Evolutionary conservation across 148 eudicot species (phyloP).

Genomic region (Suaeda aralocaspica): DNA sequence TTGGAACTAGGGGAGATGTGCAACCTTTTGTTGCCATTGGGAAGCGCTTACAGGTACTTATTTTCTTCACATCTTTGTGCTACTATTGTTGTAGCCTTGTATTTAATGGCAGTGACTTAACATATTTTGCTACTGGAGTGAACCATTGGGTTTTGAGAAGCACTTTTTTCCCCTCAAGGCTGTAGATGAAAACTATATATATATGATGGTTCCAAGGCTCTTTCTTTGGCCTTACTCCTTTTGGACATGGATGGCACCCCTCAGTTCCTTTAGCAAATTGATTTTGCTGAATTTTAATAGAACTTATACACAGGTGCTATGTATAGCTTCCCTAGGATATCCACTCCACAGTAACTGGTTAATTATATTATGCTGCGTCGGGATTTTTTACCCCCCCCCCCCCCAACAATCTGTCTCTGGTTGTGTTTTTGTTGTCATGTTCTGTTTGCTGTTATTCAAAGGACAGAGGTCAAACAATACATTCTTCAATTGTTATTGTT

Average conservation of each 20-base stretch:
- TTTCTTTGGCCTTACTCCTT: neutral
- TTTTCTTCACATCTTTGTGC: neutral
- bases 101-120: neutral
- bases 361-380: too few relatives aligned
- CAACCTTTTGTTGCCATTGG: slow-evolving; percentile 52
- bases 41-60: slow-evolving; percentile 40
- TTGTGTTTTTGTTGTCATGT: too few relatives aligned
- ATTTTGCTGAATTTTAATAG: neutral
- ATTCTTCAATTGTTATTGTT: too few relatives aligned
- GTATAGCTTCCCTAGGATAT: too few relatives aligned
- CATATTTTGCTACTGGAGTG: neutral
- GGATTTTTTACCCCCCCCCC: too few relatives aligned
- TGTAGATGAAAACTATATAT: neutral
- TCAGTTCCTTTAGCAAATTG: neutral
- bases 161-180: neutral
- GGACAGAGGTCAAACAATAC: too few relatives aligned
- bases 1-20: slow-evolving; percentile 53
- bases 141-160: neutral
- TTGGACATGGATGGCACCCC: neutral
- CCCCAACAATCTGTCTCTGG: too few relatives aligned
- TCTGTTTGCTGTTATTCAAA: too few relatives aligned
- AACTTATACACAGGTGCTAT: neutral
- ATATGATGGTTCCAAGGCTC: neutral
- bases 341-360: too few relatives aligned
- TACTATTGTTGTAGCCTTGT: neutral